Evolutionary conservation across 345 rosid species (phyloP), one percentile per base, ranked within the genome.

Genomic region (Boechera stricta): DNA sequence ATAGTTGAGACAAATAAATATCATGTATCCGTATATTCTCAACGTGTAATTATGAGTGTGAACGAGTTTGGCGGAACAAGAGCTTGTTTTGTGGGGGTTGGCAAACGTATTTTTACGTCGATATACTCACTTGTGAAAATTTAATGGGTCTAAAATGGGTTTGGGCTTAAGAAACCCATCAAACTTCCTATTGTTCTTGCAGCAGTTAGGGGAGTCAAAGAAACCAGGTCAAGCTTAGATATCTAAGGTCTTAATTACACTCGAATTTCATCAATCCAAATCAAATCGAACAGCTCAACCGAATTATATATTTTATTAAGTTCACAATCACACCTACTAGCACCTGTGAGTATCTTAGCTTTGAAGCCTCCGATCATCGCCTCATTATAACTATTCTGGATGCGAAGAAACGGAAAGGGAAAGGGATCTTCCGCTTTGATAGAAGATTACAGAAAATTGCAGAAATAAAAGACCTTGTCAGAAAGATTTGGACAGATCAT

Each of bases 151-250:
- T 24, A 12, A 24, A 6, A 12, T 53, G 5, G 28, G 21, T 18
- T 64, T 64, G 56, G 64, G 64, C 44, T 10, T 29, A 32, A 32
- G 29, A 5, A 64, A 2, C 24, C 61, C 76, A 72, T 26, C 69
- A 39, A 39, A 15, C 0, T 24, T 59, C 4, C 15, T 1, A 56
- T 38, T 44, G 13, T 68, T 36, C 12, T 56, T 53, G 18, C 39
- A 42, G 72, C 39, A 10, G 3, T 2, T 13, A 54, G 28, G 12
- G 10, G 28, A 70, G 51, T 41, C 67, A 33, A 38, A 24, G 0
- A 54, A 38, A 38, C 38, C 31, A 42, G 41, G 38, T 31, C 26
- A 71, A 33, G 33, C 65, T 36, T 6, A 31, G 41, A n/a, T 71
- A 21, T 21, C 24, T 21, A 21, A 12, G 24, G 15, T 5, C 45